Base-by-base conservation (phyloP, 2,329 filamentous ascomycete species). In the Teratosphaeria viscida region DNA sequence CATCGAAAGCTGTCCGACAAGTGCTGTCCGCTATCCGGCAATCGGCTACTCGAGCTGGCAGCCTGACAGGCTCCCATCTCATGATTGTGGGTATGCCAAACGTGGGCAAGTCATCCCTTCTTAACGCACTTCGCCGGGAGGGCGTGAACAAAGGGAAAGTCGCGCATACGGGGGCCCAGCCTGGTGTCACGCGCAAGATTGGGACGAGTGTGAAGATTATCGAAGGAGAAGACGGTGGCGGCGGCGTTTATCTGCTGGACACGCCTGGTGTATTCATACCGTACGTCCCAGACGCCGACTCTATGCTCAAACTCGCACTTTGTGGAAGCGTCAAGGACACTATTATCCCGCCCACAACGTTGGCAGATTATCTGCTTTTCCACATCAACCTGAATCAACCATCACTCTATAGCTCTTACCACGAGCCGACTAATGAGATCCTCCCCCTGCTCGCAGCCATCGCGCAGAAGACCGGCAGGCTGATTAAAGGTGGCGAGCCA, bases 71-170 rank as follows among this genome's bases (percentile, higher is more conserved):
- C n/a, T 82, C 90, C 66, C 84, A 91, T 55, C 83, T 91, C 59
- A 82, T 99, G 73, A 84, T 97, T 0, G 92, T 97, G 14, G 94
- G 94, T 59, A 96, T 99, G 92, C 94, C 94, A 39, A 99, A 99
- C 71, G 90, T 96, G 0, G 94, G 94, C 39, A 99, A 99, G 76
- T 95, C 90, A 54, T 91, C 92, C 1, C 79, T 99, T n/a, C 83
- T 99, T 52, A 99, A 99, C 73, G 83, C 86, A 16, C 81, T 97
- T 55, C 86, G 94, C 23, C 82, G 80, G 49, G 78, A 81, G 19
- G 90, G 90, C 49, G 81, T 89, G 65, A 75, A 79, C 57, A 77
- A 80, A 55, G 79, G 80, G 23, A 95, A 92, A 72, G 92, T 85
- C 1, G 89, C 92, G 43, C 81, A 79, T 63, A 96, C 92, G 1